phyloP scores from a whole-genome alignment of 495 filamentous ascomycete genomes.

The Annulohypoxylon moriforme region DNA sequence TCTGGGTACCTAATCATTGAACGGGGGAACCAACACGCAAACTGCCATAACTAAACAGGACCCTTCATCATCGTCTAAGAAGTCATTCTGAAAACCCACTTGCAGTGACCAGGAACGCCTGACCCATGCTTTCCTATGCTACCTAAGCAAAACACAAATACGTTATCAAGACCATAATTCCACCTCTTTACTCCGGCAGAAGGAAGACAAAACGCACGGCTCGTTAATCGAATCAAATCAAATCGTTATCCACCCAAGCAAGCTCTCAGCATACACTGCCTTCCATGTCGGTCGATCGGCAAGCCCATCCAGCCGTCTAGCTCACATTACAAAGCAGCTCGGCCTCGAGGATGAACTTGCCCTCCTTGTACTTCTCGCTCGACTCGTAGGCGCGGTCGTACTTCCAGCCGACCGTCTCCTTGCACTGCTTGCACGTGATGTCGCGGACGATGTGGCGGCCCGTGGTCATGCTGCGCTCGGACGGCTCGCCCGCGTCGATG shows the following conservation, averaged over 20 bases:
- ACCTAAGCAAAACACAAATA: background rate
- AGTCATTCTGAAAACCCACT: background rate
- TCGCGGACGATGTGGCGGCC: constrained; percentile 93
- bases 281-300: background rate
- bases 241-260: background rate
- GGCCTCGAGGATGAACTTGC: constrained; percentile 95
- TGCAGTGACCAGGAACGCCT: constrained; percentile 13
- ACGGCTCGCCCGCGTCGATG: constrained; percentile 78
- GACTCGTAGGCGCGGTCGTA: constrained; percentile 96
- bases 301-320: constrained; percentile 52
- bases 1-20: background rate
- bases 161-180: background rate
- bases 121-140: constrained; percentile 30
- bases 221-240: constrained; percentile 5
- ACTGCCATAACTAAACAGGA: background rate
- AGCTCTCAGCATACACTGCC: background rate
- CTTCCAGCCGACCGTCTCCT: constrained; percentile 95
- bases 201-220: background rate
- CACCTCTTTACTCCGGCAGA: background rate
- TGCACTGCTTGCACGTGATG: constrained; percentile 89
- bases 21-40: background rate
- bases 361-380: constrained; percentile 97
- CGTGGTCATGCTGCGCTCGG: constrained; percentile 99
- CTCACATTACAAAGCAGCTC: constrained; percentile 86
- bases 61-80: constrained; percentile 12